Percentiles rank a stretch among this genome's conserved stretches.
These are phyloP conservation scores for Fusarium goolgardi DNA, from an alignment of 2,329 filamentous ascomycete genomes.

Conservation along the genomic window DNA sequence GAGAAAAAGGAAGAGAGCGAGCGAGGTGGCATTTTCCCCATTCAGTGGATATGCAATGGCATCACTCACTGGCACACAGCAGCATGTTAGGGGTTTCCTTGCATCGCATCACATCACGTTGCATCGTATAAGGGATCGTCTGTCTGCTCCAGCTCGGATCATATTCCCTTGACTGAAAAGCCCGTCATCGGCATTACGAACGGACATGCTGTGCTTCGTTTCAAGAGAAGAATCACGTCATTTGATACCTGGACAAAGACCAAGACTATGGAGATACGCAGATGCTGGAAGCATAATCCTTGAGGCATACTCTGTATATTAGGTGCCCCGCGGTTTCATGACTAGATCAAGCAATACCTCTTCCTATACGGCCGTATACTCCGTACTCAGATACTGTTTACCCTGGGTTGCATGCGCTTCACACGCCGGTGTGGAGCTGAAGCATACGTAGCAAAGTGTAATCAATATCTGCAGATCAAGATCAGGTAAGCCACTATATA, in stretches of 20 bases:
- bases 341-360: background rate
- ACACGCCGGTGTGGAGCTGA: conserved; percentile 26
- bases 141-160: background rate
- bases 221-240: conserved; percentile 25
- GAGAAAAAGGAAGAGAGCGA: conserved; percentile 16
- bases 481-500: conserved; percentile 3
- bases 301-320: conserved; percentile 1
- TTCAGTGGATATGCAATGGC: conserved; percentile 28
- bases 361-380: background rate
- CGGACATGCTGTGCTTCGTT: conserved; percentile 21
- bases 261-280: background rate
- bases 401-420: background rate
- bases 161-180: conserved; percentile 11
- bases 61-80: conserved; percentile 1
- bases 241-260: conserved; percentile 13
- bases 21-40: conserved; percentile 14
- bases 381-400: background rate
- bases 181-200: conserved; percentile 6
- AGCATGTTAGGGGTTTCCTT: conserved; percentile 4
- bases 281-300: conserved; percentile 26
- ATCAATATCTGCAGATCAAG: conserved; percentile 1
- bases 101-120: conserved; percentile 14
- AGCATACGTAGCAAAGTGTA: conserved; percentile 7
- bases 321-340: background rate
- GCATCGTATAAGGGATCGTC: background rate